Percentiles rank a stretch among this genome's conserved stretches.
Evolutionary conservation across 768 basidiomycete genomes (phyloP).

Genomic region (Russula ochroleuca): DNA sequence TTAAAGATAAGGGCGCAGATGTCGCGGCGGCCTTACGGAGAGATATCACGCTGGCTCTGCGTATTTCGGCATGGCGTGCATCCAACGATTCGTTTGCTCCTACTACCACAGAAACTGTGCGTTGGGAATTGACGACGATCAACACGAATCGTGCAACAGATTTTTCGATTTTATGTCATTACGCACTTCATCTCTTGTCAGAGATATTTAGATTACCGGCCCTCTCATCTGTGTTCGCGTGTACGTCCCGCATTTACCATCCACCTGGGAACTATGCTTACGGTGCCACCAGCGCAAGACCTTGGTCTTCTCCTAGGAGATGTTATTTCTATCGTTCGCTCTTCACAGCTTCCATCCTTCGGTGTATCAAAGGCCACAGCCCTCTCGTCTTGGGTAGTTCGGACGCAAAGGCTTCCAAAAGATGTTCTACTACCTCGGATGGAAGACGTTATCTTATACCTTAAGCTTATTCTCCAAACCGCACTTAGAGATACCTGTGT

Average conservation of each 20-base stretch:
- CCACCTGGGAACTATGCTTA: background rate
- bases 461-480: conserved; percentile 13
- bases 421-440: conserved; percentile 16
- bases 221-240: conserved; percentile 11
- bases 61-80: background rate
- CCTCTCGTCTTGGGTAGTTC: conserved; percentile 18
- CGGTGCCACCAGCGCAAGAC: conserved; percentile 3
- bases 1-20: conserved; percentile 6
- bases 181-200: conserved; percentile 20
- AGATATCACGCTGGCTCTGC: conserved; percentile 9
- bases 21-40: conserved; percentile 14
- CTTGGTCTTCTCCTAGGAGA: conserved; percentile 18
- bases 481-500: conserved; percentile 1
- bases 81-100: background rate
- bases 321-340: conserved; percentile 5
- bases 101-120: background rate
- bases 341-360: background rate
- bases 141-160: background rate
- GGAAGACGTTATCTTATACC: conserved; percentile 5
- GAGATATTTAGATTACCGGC: conserved; percentile 19
- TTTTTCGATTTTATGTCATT: conserved; percentile 14
- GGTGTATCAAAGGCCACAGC: conserved; percentile 9
- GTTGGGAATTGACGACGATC: background rate
- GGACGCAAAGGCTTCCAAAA: conserved; percentile 17
- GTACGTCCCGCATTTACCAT: conserved; percentile 1